A percentile compares a stretch with the other conserved stretches of the same genome.
phyloP scores from a whole-genome alignment of 1,284 basidiomycete species.

The Ustilago cynodontis region DNA sequence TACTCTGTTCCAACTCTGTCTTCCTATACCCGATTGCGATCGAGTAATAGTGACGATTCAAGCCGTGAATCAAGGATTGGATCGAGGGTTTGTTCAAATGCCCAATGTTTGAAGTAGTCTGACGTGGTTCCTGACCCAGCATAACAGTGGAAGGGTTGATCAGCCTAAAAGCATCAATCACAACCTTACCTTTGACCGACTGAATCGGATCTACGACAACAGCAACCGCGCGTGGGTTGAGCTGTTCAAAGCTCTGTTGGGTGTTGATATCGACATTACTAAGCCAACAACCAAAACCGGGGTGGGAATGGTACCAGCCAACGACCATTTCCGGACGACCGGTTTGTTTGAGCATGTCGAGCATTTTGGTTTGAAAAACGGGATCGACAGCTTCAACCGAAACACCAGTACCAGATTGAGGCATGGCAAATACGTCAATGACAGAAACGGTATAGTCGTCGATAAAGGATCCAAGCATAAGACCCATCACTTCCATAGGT shows the following conservation, averaged over 20 bases:
- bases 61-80: conserved; percentile 75
- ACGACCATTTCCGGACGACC: conserved; percentile 98
- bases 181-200: conserved; percentile 90
- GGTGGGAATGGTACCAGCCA: conserved; percentile 99
- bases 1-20: conserved; percentile 69
- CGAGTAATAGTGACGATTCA: conserved; percentile 70
- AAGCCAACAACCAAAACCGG: conserved; percentile 99
- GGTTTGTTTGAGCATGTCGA: conserved; percentile 99
- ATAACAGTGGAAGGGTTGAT: conserved; percentile 71
- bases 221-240: conserved; percentile 93
- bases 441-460: conserved; percentile 91
- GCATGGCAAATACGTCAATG: conserved; percentile 99
- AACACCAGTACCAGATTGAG: conserved; percentile 97
- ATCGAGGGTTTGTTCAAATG: conserved; percentile 99
- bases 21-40: conserved; percentile 69
- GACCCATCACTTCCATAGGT: conserved; percentile 99
- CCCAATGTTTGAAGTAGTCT: conserved; percentile 98
- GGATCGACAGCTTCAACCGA: conserved; percentile 99
- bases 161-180: conserved; percentile 97
- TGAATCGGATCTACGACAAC: conserved; percentile 99
- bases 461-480: conserved; percentile 98
- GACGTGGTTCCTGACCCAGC: conserved; percentile 89
- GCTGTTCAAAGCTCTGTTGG: conserved; percentile 98
- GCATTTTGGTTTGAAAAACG: conserved; percentile 98
- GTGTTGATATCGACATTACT: conserved; percentile 99